phyloP scores from a whole-genome alignment of 2,329 filamentous ascomycete genomes.

The Chaetomiaceae sp. region DNA sequence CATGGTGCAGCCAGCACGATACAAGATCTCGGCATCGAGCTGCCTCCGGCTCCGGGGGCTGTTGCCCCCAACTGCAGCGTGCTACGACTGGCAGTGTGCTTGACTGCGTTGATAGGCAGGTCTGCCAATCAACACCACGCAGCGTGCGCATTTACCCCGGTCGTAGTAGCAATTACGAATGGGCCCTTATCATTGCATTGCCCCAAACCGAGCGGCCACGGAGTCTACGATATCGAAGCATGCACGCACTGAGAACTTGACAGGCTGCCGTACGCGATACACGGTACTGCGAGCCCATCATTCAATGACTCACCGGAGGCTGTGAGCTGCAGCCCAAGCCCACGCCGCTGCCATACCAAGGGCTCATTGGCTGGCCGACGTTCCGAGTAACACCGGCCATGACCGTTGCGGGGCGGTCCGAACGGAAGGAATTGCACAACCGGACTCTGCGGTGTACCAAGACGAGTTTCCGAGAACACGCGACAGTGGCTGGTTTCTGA shows the following conservation, averaged over 20 bases:
- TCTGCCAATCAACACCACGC: slow-evolving; percentile 3
- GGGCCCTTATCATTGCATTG: no score
- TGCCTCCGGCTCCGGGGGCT: slow-evolving; percentile 17
- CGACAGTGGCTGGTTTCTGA: not conserved
- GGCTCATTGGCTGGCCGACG: not conserved
- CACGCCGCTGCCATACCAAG: not conserved
- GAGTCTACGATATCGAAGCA: no score
- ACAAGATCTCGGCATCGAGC: slow-evolving; percentile 16
- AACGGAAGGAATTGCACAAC: slow-evolving; percentile 18
- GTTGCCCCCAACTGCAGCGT: slow-evolving; percentile 19
- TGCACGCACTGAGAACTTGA: not conserved
- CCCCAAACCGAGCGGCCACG: no score
- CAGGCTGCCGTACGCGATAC: not conserved
- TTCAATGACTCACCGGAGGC: slow-evolving; percentile 6
- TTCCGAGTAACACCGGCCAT: slow-evolving; percentile 10
- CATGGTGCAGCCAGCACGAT: slow-evolving; percentile 18
- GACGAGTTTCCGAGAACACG: not conserved
- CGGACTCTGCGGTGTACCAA: not conserved
- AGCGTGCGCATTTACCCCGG: no score
- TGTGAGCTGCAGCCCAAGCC: slow-evolving; percentile 2
- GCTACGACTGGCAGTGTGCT: slow-evolving; percentile 14
- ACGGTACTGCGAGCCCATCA: no score
- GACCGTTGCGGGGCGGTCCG: slow-evolving; percentile 18
- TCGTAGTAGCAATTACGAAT: no score
- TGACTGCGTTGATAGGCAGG: slow-evolving; percentile 16